Conservation (phyloP, 768 basidiomycete species). For the Hypholoma sublateritium region DNA sequence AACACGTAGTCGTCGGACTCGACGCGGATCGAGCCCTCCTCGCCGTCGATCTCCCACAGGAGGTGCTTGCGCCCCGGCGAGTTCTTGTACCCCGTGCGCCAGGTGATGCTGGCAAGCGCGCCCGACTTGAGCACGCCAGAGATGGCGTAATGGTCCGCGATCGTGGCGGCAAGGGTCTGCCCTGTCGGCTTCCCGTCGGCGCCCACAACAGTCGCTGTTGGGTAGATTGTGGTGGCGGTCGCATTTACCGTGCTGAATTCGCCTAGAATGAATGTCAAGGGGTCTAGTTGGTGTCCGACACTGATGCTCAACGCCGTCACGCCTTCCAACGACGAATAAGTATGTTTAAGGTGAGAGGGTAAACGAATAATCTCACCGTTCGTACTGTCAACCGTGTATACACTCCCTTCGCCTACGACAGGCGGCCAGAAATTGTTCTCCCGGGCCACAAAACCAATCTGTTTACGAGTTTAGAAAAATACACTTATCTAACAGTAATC, state of each 20-base stretch:
- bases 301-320: not conserved
- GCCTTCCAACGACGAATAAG: not conserved
- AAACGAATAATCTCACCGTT: not conserved
- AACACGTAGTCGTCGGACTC: not conserved
- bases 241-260: constrained; percentile 7
- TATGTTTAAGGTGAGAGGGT: not conserved
- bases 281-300: constrained; percentile 20
- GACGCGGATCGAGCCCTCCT: constrained; percentile 23
- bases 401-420: not conserved
- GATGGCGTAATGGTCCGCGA: constrained; percentile 27
- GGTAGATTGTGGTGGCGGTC: constrained; percentile 4
- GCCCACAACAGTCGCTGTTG: constrained; percentile 1
- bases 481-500: too few species aligned
- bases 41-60: constrained; percentile 35
- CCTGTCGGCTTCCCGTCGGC: constrained; percentile 4
- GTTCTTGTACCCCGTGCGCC: constrained; percentile 21
- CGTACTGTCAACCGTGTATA: not conserved
- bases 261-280: constrained; percentile 9
- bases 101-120: constrained; percentile 25
- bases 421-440: not conserved
- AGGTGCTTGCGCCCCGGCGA: constrained; percentile 24
- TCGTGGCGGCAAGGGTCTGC: not conserved
- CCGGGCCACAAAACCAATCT: not conserved
- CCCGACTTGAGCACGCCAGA: constrained; percentile 29
- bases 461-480: too few species aligned